A percentile compares a stretch with the other conserved stretches of the same genome.
These are phyloP conservation scores for Polyplosphaeria fusca DNA, from an alignment of 495 filamentous ascomycete genomes.

Conservation along the genomic window DNA sequence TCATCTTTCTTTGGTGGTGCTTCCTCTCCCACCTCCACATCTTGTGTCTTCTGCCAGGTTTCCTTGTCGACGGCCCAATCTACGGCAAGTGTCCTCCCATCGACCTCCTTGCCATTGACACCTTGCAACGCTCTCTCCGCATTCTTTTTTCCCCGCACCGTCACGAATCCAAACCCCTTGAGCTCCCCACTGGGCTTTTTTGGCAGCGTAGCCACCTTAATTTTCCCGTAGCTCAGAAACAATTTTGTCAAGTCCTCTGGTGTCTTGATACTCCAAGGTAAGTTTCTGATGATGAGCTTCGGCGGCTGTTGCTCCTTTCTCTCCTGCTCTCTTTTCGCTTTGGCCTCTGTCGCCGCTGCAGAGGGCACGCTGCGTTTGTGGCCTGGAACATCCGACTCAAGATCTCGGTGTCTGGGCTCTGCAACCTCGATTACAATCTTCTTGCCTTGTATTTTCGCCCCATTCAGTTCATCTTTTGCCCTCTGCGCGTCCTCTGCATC, in stretches of 20 bases:
- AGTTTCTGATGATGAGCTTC: slow-evolving; percentile 88
- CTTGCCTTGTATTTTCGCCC: slow-evolving; percentile 67
- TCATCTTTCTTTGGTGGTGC: slow-evolving; percentile 35
- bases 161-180: slow-evolving; percentile 88
- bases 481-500: slow-evolving; percentile 83
- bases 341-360: slow-evolving; percentile 43
- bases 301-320: slow-evolving; percentile 59
- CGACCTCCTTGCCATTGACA: slow-evolving; percentile 85
- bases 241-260: slow-evolving; percentile 71
- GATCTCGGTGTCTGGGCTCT: slow-evolving; percentile 74
- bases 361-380: slow-evolving; percentile 23
- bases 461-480: slow-evolving; percentile 75
- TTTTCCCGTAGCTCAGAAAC: slow-evolving; percentile 85
- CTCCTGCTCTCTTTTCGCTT: slow-evolving; percentile 57
- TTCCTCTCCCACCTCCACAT: slow-evolving; percentile 37
- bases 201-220: slow-evolving; percentile 77
- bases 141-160: slow-evolving; percentile 82
- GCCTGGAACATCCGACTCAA: slow-evolving; percentile 42
- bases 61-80: slow-evolving; percentile 96
- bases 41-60: slow-evolving; percentile 68
- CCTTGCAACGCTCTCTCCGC: slow-evolving; percentile 81
- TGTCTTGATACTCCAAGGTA: slow-evolving; percentile 93
- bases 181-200: slow-evolving; percentile 65
- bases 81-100: slow-evolving; percentile 81
- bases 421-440: slow-evolving; percentile 84